A percentile compares a stretch with the other conserved stretches of the same genome.
Evolutionary conservation across 202 grass and related monocot species (phyloP).

Genomic region (Carex arenaria): DNA sequence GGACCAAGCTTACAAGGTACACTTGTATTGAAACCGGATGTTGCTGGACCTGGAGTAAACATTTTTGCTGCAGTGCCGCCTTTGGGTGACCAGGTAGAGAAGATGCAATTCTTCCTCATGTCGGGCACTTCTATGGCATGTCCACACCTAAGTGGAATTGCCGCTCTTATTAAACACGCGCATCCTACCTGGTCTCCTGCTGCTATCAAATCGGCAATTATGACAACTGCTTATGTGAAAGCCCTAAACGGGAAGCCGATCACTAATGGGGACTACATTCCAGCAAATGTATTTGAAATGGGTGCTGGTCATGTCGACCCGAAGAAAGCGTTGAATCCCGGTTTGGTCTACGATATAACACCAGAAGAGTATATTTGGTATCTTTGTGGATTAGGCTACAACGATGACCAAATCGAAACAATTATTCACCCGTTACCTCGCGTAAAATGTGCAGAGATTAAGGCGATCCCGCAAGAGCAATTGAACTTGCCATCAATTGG

Average conservation of each 20-base stretch:
- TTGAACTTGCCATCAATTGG: slow-evolving; percentile 83
- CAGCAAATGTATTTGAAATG: slow-evolving; percentile 36
- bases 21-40: slow-evolving; percentile 37
- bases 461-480: slow-evolving; percentile 39
- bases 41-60: slow-evolving; percentile 40
- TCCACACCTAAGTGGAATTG: slow-evolving; percentile 26
- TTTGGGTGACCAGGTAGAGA: background rate
- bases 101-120: background rate
- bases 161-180: slow-evolving; percentile 21
- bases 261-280: slow-evolving; percentile 24
- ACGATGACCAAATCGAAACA: slow-evolving; percentile 31
- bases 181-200: slow-evolving; percentile 29
- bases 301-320: slow-evolving; percentile 71
- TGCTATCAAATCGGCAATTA: slow-evolving; percentile 31
- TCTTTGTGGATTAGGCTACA: slow-evolving; percentile 71
- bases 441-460: slow-evolving; percentile 21
- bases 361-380: slow-evolving; percentile 53
- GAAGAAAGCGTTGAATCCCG: slow-evolving; percentile 52
- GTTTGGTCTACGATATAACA: slow-evolving; percentile 73
- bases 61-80: slow-evolving; percentile 41
- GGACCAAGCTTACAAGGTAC: slow-evolving; percentile 29
- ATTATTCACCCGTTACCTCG: slow-evolving; percentile 35
- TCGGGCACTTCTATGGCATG: slow-evolving; percentile 37
- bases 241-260: slow-evolving; percentile 20
- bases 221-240: slow-evolving; percentile 16